Evolutionary conservation across 495 filamentous ascomycete genomes (phyloP).

Genomic region (Choiromyces venosus): DNA sequence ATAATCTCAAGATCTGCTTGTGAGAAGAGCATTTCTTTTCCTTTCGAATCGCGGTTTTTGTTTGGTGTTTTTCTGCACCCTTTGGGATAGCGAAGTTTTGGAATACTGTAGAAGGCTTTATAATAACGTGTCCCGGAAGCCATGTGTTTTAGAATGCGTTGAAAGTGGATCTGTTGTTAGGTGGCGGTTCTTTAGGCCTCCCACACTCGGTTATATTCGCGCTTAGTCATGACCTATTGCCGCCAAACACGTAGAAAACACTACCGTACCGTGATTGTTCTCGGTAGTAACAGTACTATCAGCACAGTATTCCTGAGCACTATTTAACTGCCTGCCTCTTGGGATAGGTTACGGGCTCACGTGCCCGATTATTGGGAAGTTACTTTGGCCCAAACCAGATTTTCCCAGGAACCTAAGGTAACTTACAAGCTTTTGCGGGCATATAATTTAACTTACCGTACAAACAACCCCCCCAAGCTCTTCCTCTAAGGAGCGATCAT

Average conservation of each 20-base stretch:
- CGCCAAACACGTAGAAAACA: neutral
- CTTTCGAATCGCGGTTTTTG: neutral
- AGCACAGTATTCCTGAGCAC: too few species aligned
- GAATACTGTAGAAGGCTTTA: neutral
- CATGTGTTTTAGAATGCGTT: neutral
- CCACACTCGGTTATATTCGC: fast-evolving
- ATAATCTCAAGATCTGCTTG: neutral
- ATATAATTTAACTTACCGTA: too few species aligned
- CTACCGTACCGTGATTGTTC: too few species aligned
- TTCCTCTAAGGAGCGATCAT: too few species aligned
- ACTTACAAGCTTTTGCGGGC: too few species aligned
- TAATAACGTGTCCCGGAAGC: neutral
- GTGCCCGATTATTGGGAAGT: too few species aligned
- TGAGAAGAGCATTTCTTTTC: neutral
- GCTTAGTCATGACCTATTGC: neutral
- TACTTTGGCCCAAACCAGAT: too few species aligned
- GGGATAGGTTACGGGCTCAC: too few species aligned
- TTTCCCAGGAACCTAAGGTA: too few species aligned
- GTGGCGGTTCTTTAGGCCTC: neutral
- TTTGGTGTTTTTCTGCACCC: neutral
- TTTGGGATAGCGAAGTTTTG: neutral
- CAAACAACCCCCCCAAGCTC: too few species aligned
- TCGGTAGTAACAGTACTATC: too few species aligned
- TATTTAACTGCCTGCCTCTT: too few species aligned
- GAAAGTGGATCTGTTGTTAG: neutral